Evolutionary conservation across 345 rosid species (phyloP).

Genomic region (Populus ilicifolia): DNA sequence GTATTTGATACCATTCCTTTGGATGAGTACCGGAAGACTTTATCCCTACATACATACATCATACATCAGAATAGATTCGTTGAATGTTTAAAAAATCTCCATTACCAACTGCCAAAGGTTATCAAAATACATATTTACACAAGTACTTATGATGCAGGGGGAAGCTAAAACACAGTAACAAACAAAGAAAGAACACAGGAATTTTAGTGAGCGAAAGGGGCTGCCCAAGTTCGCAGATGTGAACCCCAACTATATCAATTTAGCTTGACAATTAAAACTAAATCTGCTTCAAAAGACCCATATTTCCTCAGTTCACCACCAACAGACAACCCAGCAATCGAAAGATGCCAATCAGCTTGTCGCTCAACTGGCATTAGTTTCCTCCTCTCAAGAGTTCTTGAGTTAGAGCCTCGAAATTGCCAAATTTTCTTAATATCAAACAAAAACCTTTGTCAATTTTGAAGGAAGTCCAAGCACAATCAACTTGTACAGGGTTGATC

Average conservation of each 20-base stretch:
- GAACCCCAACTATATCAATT: too few relatives aligned
- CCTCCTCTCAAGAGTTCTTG: too few relatives aligned
- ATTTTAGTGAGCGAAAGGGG: too few relatives aligned
- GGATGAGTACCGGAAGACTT: conserved; percentile 53
- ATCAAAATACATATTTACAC: neutral
- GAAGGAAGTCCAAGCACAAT: neutral
- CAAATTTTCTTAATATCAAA: neutral
- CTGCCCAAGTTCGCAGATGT: too few relatives aligned
- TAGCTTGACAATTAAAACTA: neutral
- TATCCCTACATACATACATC: conserved; percentile 60
- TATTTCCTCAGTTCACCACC: neutral
- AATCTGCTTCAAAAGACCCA: neutral
- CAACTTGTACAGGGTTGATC: neutral
- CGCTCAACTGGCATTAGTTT: too few relatives aligned
- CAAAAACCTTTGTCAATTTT: neutral
- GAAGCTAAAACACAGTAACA: too few relatives aligned
- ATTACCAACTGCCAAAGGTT: neutral
- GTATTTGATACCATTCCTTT: conserved; percentile 79
- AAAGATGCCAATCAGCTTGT: neutral
- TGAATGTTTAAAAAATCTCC: too few relatives aligned
- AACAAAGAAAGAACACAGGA: too few relatives aligned
- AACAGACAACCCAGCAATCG: neutral
- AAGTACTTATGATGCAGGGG: neutral
- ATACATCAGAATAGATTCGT: neutral
- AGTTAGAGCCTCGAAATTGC: neutral